phyloP scores from a whole-genome alignment of 1,284 basidiomycete genomes.

The Blastosporella zonata region DNA sequence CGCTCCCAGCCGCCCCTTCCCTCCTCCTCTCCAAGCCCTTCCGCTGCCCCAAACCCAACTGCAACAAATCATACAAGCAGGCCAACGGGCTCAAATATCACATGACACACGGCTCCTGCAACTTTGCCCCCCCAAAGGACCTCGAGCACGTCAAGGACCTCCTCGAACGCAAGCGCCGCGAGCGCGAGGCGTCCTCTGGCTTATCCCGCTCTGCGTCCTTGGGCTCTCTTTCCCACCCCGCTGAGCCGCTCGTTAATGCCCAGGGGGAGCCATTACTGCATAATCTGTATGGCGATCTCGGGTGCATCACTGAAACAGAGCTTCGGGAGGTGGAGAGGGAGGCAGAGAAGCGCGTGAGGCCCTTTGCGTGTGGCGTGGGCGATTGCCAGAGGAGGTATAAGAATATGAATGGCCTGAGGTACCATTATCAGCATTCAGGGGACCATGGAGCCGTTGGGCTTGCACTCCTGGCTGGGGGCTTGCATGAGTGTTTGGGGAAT shows the following conservation, averaged over 20 bases:
- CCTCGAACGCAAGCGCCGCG: slow-evolving; percentile 58
- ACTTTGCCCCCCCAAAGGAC: slow-evolving; percentile 83
- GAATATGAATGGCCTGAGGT: slow-evolving; percentile 95
- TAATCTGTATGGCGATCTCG: slow-evolving; percentile 25
- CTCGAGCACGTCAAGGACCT: slow-evolving; percentile 68
- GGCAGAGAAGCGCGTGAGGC: slow-evolving; percentile 76
- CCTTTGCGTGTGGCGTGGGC: slow-evolving; percentile 88
- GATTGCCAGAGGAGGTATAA: slow-evolving; percentile 94
- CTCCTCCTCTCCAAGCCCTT: slow-evolving; percentile 82
- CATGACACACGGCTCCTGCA: slow-evolving; percentile 91
- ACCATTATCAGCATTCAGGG: slow-evolving; percentile 96
- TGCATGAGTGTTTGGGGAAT: slow-evolving; percentile 58
- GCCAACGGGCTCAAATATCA: slow-evolving; percentile 92
- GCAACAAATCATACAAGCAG: slow-evolving; percentile 99
- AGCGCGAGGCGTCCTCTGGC: slow-evolving; percentile 28
- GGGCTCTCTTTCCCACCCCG: slow-evolving; percentile 14
- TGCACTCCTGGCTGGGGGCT: slow-evolving; percentile 78
- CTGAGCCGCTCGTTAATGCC: background rate
- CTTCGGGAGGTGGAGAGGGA: slow-evolving; percentile 74
- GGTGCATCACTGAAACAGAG: slow-evolving; percentile 62
- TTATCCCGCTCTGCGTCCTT: slow-evolving; percentile 12
- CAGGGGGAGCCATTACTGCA: slow-evolving; percentile 13
- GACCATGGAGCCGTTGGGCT: slow-evolving; percentile 90
- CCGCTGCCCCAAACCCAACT: slow-evolving; percentile 94
- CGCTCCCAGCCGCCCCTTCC: slow-evolving; percentile 50